Base-by-base conservation (phyloP, 495 filamentous ascomycete genomes). In the Aspergillus baeticus region DNA sequence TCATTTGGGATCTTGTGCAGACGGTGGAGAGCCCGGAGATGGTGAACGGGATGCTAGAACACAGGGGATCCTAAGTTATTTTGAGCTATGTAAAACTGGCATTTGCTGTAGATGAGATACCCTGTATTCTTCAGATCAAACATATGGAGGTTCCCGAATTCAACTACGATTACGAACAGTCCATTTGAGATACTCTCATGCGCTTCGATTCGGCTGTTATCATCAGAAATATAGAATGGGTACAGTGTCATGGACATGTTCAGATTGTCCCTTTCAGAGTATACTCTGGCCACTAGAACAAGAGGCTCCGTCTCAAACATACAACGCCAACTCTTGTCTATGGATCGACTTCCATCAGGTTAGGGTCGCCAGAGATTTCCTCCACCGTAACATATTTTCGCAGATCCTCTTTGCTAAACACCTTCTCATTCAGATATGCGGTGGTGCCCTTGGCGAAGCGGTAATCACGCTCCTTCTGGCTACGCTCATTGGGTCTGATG, bases 351-450 rank as follows among this genome's bases (percentile, higher is more conserved):
- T 99, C 95, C 95, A 99, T 99, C 26, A 81, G 68, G 62, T 85
- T 84, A 21, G 78, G 78, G 59, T 80, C 76, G 22, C 75, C 76
- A 36, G 74, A 75, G 54, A 97, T 69, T 61, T 96, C 94, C 61
- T 96, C 87, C 43, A 99, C 87, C 10, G 89, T 94, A 51, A 98
- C 88, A 73, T 90, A 97, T 71, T 96, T 96, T 69, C 87, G 88
- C 65, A 99, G 88, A 63, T 98, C 92, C 72, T 92, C 88, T 75
- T 87, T 91, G 64, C 80, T 89, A 60, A 97, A 92, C 55, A 97
- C 77, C 77, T 90, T 93, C 82, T 99, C 89, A 69, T 95, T 92
- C 63, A 99, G 78, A 58, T 88, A 88, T 15, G 93, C 92, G 6
- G 95, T 99, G 29, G 94, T 97, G 35, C 95, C 95, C 58, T 83